Evolutionary conservation across 805 yeast species (phyloP).

Genomic region (Starmera quercuum): DNA sequence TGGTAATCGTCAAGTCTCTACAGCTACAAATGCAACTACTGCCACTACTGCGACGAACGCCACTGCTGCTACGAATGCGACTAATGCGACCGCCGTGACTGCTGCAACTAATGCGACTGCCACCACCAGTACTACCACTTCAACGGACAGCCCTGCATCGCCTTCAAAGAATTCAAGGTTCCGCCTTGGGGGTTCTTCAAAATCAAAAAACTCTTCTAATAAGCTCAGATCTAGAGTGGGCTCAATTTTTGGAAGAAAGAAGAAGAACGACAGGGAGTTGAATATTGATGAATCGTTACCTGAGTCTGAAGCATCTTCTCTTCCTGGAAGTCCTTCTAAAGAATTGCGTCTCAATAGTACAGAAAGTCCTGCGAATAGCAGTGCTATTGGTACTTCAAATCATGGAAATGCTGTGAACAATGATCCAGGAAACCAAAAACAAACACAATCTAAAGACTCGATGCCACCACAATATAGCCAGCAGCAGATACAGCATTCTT

Average conservation of each 20-base stretch:
- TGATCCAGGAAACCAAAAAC: background rate
- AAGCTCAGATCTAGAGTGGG: slow-evolving; percentile 66
- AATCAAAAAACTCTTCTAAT: slow-evolving; percentile 4
- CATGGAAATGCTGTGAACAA: background rate
- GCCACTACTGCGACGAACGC: background rate
- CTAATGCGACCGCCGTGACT: slow-evolving; percentile 11
- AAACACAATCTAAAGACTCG: background rate
- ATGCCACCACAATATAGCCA: background rate
- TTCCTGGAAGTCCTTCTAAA: slow-evolving; percentile 9
- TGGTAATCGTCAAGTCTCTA: background rate
- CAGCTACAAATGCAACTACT: background rate
- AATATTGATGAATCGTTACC: slow-evolving; percentile 9
- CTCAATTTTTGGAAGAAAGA: slow-evolving; percentile 63
- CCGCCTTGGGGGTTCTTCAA: background rate
- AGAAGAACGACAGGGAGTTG: slow-evolving; percentile 28
- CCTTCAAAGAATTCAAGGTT: background rate
- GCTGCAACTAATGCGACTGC: background rate
- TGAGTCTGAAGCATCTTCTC: slow-evolving; percentile 20
- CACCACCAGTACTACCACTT: background rate
- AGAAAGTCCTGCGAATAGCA: slow-evolving; percentile 12
- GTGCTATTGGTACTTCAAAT: background rate
- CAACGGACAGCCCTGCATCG: background rate
- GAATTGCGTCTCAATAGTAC: slow-evolving; percentile 11
- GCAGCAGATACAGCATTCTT: background rate
- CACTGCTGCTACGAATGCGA: slow-evolving; percentile 11